Evolutionary conservation across 768 basidiomycete species (phyloP).

Genomic region (Porpolomopsis calyptriformis): DNA sequence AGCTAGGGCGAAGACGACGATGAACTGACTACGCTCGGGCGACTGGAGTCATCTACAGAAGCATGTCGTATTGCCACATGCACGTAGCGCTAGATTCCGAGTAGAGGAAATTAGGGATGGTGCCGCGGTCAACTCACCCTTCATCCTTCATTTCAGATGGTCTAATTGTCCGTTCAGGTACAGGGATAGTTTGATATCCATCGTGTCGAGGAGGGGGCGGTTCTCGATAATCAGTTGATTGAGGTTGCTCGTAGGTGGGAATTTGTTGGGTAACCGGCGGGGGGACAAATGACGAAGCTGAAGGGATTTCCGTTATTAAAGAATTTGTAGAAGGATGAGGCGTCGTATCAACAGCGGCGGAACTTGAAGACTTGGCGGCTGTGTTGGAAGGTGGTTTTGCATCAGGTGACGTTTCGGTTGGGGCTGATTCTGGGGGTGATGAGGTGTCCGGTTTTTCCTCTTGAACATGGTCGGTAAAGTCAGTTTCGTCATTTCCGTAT

Average conservation of each 20-base stretch:
- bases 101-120: conserved; percentile 1
- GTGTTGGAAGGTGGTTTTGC: conserved; percentile 9
- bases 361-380: conserved; percentile 14
- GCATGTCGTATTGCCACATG: conserved; percentile 7
- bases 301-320: conserved; percentile 3
- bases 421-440: conserved; percentile 16
- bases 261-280: conserved; percentile 53
- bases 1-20: conserved; percentile 45
- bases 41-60: conserved; percentile 13
- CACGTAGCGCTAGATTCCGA: conserved; percentile 4
- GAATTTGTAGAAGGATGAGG: conserved; percentile 11
- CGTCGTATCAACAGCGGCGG: conserved; percentile 13
- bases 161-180: conserved; percentile 56
- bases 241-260: conserved; percentile 67
- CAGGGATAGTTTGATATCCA: conserved; percentile 33
- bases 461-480: conserved; percentile 41
- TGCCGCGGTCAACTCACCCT: conserved; percentile 87
- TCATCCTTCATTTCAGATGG: conserved; percentile 95
- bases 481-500: conserved; percentile 63
- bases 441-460: conserved; percentile 26
- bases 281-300: background rate
- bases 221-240: conserved; percentile 40
- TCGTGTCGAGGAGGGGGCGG: conserved; percentile 24
- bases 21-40: conserved; percentile 31
- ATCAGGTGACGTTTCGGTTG: conserved; percentile 14